These are phyloP conservation scores for Arthroderma sp. DNA, from an alignment of 2,329 filamentous ascomycete species.

Conservation along the genomic window DNA sequence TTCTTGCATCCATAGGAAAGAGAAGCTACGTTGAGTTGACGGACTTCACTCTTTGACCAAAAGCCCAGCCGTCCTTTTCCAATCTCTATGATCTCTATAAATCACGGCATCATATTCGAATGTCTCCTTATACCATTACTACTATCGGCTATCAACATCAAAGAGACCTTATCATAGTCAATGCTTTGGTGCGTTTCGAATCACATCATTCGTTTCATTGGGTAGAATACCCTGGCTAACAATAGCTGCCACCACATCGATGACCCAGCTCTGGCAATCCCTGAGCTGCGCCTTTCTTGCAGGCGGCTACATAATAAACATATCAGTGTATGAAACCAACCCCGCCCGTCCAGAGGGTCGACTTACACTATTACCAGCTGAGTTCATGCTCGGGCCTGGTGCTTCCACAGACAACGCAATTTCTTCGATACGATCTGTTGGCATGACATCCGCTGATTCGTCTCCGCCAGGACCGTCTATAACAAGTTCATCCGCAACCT, in stretches of 20 bases:
- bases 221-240: constrained; percentile 11
- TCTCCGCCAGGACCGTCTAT: background rate
- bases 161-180: background rate
- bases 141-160: background rate
- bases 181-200: constrained; percentile 1
- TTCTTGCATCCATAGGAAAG: no score
- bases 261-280: constrained; percentile 20
- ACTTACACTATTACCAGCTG: constrained; percentile 8
- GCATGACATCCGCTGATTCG: constrained; percentile 4
- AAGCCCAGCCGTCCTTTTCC: no score
- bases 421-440: constrained; percentile 15
- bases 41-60: no score
- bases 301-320: constrained; percentile 10
- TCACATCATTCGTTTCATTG: constrained; percentile 1
- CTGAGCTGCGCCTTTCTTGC: constrained; percentile 15
- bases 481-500: background rate
- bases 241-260: constrained; percentile 14
- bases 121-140: no score
- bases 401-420: constrained; percentile 15
- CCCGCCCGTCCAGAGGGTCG: background rate
- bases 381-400: constrained; percentile 16
- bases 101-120: no score
- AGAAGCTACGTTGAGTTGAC: no score
- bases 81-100: no score
- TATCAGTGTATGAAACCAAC: background rate